Conservation (phyloP, 2,329 filamentous ascomycete genomes). For the Penicillium capsulatum region DNA sequence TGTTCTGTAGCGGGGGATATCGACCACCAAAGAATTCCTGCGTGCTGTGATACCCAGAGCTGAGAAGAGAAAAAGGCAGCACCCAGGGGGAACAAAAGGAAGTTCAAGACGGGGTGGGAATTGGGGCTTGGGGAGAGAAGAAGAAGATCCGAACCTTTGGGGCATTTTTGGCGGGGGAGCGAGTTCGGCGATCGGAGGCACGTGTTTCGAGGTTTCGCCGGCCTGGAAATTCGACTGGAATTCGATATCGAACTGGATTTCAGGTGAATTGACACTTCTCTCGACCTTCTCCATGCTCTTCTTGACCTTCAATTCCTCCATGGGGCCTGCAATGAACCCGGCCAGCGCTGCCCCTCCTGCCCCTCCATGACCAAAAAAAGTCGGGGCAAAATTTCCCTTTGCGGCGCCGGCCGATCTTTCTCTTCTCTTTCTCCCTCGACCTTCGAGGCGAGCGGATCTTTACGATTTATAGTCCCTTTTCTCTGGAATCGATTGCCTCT, state of each 20-base stretch:
- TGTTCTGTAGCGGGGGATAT: slow-evolving; percentile 12
- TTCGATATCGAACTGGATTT: too few relatives aligned
- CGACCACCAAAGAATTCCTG: slow-evolving; percentile 17
- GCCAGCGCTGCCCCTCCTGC: slow-evolving; percentile 14
- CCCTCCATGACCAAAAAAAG: slow-evolving; percentile 21
- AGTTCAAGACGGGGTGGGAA: slow-evolving; percentile 6
- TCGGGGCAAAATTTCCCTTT: slow-evolving; percentile 17
- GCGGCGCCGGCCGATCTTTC: background rate
- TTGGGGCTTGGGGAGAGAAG: slow-evolving; percentile 11
- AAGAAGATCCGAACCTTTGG: slow-evolving; percentile 10
- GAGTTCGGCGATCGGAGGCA: slow-evolving; percentile 28
- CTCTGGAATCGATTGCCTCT: background rate
- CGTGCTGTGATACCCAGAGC: slow-evolving; percentile 10
- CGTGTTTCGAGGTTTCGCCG: slow-evolving; percentile 19
- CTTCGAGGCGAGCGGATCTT: background rate
- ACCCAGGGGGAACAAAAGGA: slow-evolving; percentile 1
- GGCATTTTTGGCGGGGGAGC: slow-evolving; percentile 16
- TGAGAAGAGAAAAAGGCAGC: slow-evolving; percentile 2
- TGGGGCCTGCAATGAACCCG: background rate
- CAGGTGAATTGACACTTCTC: too few relatives aligned
- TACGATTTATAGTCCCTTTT: background rate
- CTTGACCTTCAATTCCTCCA: too few relatives aligned
- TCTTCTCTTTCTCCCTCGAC: background rate
- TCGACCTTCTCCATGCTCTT: too few relatives aligned
- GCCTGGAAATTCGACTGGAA: background rate